phyloP scores from a whole-genome alignment of 331 rosid species.

The Prunus yedoensis region DNA sequence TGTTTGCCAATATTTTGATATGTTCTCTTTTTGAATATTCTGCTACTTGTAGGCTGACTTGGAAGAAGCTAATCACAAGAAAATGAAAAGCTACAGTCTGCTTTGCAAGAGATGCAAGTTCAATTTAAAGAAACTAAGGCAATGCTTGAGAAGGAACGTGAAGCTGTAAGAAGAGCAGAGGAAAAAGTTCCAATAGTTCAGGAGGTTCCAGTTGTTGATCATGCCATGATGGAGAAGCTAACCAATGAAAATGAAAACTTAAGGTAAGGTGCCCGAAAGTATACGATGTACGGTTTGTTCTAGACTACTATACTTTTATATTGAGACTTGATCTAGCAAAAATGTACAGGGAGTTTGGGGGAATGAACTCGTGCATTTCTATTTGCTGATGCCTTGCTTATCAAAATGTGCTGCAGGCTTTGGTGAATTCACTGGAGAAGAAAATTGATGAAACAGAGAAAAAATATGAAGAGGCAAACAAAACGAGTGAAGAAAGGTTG shows the following conservation, averaged over 20 bases:
- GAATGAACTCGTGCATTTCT: conserved; percentile 5
- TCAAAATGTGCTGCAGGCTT: conserved; percentile 52
- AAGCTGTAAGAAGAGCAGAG: conserved; percentile 60
- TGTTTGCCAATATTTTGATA: neutral
- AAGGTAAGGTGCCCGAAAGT: conserved; percentile 59
- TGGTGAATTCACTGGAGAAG: conserved; percentile 84
- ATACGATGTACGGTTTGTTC: conserved; percentile 1
- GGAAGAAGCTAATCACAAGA: conserved; percentile 87
- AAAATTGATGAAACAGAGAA: conserved; percentile 95
- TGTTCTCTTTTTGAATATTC: conserved; percentile 14
- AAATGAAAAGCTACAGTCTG: conserved; percentile 75
- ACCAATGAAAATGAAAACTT: conserved; percentile 84
- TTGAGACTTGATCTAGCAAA: conserved; percentile 9
- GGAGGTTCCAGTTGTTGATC: conserved; percentile 92
- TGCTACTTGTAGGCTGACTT: conserved; percentile 62
- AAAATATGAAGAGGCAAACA: conserved; percentile 81
- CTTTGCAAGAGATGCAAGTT: conserved; percentile 80
- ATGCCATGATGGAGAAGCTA: conserved; percentile 71
- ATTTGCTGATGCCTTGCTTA: conserved; percentile 24
- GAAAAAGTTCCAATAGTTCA: conserved; percentile 75
- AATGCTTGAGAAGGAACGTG: conserved; percentile 71
- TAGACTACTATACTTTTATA: too few species aligned
- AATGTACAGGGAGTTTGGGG: neutral
- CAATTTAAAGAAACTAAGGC: conserved; percentile 78
- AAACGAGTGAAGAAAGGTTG: conserved; percentile 87